Base-by-base conservation (phyloP, 495 filamentous ascomycete genomes). In the Chlorociboria aeruginascens region DNA sequence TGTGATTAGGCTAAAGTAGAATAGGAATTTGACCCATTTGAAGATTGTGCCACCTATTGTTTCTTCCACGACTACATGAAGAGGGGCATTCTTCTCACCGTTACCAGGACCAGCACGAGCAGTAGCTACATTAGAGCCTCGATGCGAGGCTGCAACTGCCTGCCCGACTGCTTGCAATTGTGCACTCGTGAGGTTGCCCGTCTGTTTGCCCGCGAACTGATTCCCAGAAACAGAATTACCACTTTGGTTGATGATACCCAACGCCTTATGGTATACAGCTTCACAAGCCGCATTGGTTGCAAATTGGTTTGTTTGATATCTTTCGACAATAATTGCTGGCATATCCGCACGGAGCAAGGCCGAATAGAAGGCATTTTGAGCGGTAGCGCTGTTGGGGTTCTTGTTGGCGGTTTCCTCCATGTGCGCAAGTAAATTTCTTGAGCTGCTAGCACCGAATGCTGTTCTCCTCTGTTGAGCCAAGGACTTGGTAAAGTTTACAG, bases 41-140 rank as follows among this genome's bases (percentile, higher is more conserved):
- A 96, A 93, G 42, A 95, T 69, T 6, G 70, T 71, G 51, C 77
- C 79, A 43, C 85, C 79, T 32, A 84, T 68, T 12, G 86, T 84
- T 58, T 98, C 89, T 51, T 96, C 89, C n/a, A 97, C 87, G 14
- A 97, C 87, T 14, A 98, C 92, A 59, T 97, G 86, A 32, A 97
- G 70, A 11, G 89, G 92, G 37, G 79, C 75, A 32, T 80, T 78
- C 65, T 89, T 90, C 3, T 70, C 80, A 38, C 86, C 86, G 32
- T 55, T 60, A 66, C 60, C 55, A 58, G 65, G 47, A 62, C 63
- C 48, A 8, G 20, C 13, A 65, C 66, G 34, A 67, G 71, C 61
- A 28, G 76, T 64, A 6, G 74, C 72, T 47, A 85, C 58, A 58
- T 82, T 82, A 45, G 77, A 76, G 32, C 86, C 87, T 35, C 74